These are phyloP conservation scores for Tricladium varicosporioides DNA, from an alignment of 2,329 filamentous ascomycete genomes.

Conservation along the genomic window DNA sequence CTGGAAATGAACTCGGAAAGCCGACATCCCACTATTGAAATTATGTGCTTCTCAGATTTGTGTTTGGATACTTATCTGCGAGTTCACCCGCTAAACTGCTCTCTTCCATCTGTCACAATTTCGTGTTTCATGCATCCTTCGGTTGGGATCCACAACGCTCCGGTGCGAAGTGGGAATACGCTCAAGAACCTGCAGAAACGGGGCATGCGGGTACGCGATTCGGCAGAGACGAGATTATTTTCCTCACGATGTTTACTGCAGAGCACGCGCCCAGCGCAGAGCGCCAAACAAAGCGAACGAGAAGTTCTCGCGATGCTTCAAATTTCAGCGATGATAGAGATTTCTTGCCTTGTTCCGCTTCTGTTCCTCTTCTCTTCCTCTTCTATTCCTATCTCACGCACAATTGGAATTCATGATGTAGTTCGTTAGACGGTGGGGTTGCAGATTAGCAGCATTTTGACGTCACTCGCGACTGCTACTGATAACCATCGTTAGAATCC, in stretches of 20 bases:
- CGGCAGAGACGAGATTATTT: neutral
- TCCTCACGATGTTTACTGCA: neutral
- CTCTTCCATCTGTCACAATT: neutral
- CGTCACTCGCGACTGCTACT: neutral
- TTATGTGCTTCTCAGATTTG: neutral
- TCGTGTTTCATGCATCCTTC: neutral
- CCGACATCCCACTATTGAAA: neutral
- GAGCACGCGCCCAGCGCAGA: too few species aligned
- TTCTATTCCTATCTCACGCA: too few species aligned
- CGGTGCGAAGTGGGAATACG: neutral
- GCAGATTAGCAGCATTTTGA: neutral
- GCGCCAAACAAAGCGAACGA: too few species aligned
- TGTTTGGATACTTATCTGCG: neutral
- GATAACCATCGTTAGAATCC: too few species aligned
- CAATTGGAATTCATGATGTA: neutral
- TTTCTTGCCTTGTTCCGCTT: neutral
- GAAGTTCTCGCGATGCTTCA: too few species aligned
- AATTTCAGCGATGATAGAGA: neutral
- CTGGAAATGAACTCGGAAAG: neutral
- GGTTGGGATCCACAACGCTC: neutral
- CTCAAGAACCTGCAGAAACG: neutral
- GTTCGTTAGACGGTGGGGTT: neutral
- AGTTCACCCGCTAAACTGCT: neutral
- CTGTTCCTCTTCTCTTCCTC: too few species aligned
- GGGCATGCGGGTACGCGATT: neutral